Base-by-base conservation (phyloP, 164 flowering plant species). In the Cinnamomum chago region DNA sequence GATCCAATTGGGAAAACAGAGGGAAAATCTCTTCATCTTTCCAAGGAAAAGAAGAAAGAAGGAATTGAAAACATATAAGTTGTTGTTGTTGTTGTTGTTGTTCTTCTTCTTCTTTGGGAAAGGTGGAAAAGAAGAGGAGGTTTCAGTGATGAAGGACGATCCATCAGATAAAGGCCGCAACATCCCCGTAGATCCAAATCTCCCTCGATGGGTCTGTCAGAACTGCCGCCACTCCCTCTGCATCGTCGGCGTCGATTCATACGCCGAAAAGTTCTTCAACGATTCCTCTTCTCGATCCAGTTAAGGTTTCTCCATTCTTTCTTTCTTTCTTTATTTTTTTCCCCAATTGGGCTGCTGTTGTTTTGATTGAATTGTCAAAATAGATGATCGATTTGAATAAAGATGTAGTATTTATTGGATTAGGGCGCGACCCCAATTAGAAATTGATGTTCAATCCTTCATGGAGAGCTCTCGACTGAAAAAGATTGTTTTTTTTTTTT, bases 131-230 rank as follows among this genome's bases (percentile, higher is more conserved):
- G 60, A 55, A 14, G 60, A 55, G 14, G 67, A 13, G 67, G 17
- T 12, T 13, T 23, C 12, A 35, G 62, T 67, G 73, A 84, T 76
- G 84, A 85, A 75, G 79, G 85, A 79, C 65, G 76, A 76, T 15
- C 72, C 72, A 22, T 68, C 74, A 10, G 88, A 87, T 7, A 84
- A 81, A 70, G 85, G 87, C 28, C 83, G 91, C 77, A 77, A 74
- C 72, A 81, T 88, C 7, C 86, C 90, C 22, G 92, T 85, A 60
- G 98, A 95, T 77, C 98, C 95, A 50, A 92, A 82, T 76, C 84
- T 91, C 0, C 99, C 97, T 2, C 82, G 92, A 81, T 93, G 90
- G 91, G 84, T 83, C 1, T 95, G 99, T 78, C 99, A 93, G 83
- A 91, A 90, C 80, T 92, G 99, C 75, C 97, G 86, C 70, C 88